Percentiles rank a stretch among this genome's conserved stretches.
Evolutionary conservation across 805 yeast genomes (phyloP).

Genomic region (Yamadazyma paraphyllophila): DNA sequence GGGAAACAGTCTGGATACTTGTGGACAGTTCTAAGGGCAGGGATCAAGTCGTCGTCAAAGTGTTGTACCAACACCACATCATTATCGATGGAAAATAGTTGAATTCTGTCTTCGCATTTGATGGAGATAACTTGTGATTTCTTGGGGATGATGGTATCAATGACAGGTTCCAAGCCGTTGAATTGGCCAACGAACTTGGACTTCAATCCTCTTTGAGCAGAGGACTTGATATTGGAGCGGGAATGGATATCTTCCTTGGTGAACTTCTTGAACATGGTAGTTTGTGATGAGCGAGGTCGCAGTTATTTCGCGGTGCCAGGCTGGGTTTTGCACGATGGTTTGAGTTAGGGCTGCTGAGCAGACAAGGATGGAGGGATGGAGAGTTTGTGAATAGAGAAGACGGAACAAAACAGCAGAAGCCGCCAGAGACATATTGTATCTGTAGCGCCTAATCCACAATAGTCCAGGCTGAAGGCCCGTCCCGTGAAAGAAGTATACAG

Average conservation of each 20-base stretch:
- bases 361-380: too few relatives aligned
- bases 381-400: too few relatives aligned
- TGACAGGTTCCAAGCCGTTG: constrained; percentile 68
- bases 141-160: constrained; percentile 85
- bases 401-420: too few relatives aligned
- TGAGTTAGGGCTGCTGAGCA: too few relatives aligned
- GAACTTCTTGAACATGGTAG: constrained; percentile 57
- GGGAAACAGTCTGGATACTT: constrained; percentile 84
- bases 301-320: constrained; percentile 1
- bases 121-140: constrained; percentile 75
- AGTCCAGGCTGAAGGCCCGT: too few relatives aligned
- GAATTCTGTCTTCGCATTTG: constrained; percentile 88
- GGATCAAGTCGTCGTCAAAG: constrained; percentile 76
- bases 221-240: constrained; percentile 86
- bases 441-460: too few relatives aligned
- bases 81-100: constrained; percentile 68
- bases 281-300: constrained; percentile 3
- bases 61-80: constrained; percentile 79
- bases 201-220: constrained; percentile 89
- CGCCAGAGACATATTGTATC: too few relatives aligned
- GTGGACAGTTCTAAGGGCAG: constrained; percentile 73
- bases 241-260: constrained; percentile 85
- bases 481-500: too few relatives aligned
- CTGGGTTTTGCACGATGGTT: too few relatives aligned
- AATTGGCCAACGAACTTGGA: constrained; percentile 70